phyloP scores from a whole-genome alignment of 768 basidiomycete species.

The Termitomyces sp. region DNA sequence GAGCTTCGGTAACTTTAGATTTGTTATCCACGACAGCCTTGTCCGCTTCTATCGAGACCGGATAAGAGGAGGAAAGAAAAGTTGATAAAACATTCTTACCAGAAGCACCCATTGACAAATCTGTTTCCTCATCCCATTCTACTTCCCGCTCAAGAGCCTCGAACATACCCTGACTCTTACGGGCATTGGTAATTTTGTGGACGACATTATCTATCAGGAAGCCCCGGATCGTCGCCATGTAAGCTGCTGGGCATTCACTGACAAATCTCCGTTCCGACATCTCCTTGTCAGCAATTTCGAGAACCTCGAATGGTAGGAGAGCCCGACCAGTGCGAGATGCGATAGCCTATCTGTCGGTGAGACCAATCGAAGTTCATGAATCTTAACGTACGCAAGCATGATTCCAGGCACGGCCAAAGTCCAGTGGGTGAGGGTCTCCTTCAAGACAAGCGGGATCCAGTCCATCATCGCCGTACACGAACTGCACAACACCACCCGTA shows the following conservation, averaged over 20 bases:
- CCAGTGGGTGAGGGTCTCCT: conserved; percentile 91
- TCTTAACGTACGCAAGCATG: conserved; percentile 48
- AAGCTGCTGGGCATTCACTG: conserved; percentile 67
- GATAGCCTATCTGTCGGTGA: conserved; percentile 45
- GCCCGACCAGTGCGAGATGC: conserved; percentile 52
- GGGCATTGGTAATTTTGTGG: conserved; percentile 55
- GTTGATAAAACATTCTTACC: conserved; percentile 33
- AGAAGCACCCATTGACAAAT: conserved; percentile 70
- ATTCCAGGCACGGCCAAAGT: conserved; percentile 80
- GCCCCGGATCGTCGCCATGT: conserved; percentile 57
- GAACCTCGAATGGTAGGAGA: conserved; percentile 83
- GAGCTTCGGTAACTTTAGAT: conserved; percentile 80
- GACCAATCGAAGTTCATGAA: background rate
- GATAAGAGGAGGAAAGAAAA: background rate
- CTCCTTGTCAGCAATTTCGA: conserved; percentile 63
- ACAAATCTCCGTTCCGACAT: conserved; percentile 52
- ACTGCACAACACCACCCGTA: conserved; percentile 92
- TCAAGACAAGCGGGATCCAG: conserved; percentile 95
- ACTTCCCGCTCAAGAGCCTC: conserved; percentile 69
- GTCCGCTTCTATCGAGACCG: conserved; percentile 43
- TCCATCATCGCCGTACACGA: conserved; percentile 94
- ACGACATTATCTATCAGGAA: conserved; percentile 71
- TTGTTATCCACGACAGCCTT: conserved; percentile 82
- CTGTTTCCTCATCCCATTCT: conserved; percentile 76
- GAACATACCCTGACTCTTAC: conserved; percentile 75